A percentile compares a stretch with the other conserved stretches of the same genome.
These are phyloP conservation scores for Lentithecium fluviatile DNA, from an alignment of 495 filamentous ascomycete species.

Conservation along the genomic window DNA sequence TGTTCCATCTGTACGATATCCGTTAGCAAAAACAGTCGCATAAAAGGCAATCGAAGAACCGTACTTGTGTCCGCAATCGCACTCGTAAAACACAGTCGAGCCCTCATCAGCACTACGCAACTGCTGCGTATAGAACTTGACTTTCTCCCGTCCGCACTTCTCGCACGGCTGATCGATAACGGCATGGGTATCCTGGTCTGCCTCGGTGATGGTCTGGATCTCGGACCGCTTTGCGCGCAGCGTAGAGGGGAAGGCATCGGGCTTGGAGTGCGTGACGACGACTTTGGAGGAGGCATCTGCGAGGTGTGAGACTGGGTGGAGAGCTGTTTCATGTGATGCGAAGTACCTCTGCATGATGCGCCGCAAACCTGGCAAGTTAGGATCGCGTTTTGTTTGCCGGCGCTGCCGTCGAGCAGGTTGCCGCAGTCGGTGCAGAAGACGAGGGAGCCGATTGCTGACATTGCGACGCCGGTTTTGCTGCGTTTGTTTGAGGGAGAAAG, in stretches of 20 bases:
- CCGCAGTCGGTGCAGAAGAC: constrained; percentile 95
- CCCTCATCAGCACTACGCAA: constrained; percentile 93
- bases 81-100: constrained; percentile 82
- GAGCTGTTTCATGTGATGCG: neutral
- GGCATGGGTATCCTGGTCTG: constrained; percentile 75
- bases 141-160: constrained; percentile 76
- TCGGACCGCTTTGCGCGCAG: constrained; percentile 81
- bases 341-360: constrained; percentile 71
- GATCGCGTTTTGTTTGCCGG: constrained; percentile 69
- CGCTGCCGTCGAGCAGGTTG: constrained; percentile 78
- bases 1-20: constrained; percentile 53
- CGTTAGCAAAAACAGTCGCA: neutral
- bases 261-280: constrained; percentile 78
- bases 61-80: constrained; percentile 78
- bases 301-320: constrained; percentile 10
- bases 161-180: constrained; percentile 69
- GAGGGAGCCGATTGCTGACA: constrained; percentile 85
- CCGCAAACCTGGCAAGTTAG: constrained; percentile 84
- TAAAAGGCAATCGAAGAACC: constrained; percentile 36
- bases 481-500: neutral
- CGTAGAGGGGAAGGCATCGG: constrained; percentile 81
- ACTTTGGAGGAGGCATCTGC: constrained; percentile 78
- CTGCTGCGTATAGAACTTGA: constrained; percentile 82
- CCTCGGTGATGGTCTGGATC: constrained; percentile 75
- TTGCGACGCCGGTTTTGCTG: constrained; percentile 38